Evolutionary conservation across 805 yeast species (phyloP), one percentile per base, ranked within the genome.

Genomic region (Tetrapisispora nanseiensis): DNA sequence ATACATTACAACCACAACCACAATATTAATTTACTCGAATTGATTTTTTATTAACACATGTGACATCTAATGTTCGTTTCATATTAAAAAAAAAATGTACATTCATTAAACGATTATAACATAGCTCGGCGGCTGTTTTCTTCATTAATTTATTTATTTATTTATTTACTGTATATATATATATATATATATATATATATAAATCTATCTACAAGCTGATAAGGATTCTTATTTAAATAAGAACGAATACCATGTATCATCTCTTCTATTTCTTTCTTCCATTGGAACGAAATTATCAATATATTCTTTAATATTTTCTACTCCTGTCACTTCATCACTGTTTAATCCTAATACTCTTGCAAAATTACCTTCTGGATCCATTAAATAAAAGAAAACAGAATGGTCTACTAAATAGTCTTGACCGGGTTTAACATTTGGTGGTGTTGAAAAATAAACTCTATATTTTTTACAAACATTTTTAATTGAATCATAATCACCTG

Each of bases 361-460:
- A 57, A 86, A 92, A 57, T 86, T 78, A 37, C 97, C 98, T 60
- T 92, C 96, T n/a, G 95, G 89, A 61, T 92, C 97, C 97, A 92
- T 90, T 54, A 92, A 69, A 58, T 92, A 92, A 66, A 90, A 90
- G 76, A 92, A 92, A 45, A 92, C 87, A 3, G 97, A 90, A 65
- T 92, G 98, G 60, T 92, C 98, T 26, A 92, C 98, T 47, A 92
- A 71, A 59, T 92, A 92, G 54, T 92, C 96, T 64, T 92, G 95
- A 16, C 97, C 97, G 0, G 95, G 92, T 60, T 87, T 86, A 37
- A 92, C 82, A 57, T 86, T 77, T 21, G 89, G 84, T 3, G 98
- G 98, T 1, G 98, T 92, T n/a, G 95, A 86, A 64, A 92, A 92
- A 64, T 92, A 92, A 12, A 92, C 98, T 51, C 98, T 74, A 66